Evolutionary conservation across 192 early-diverging fungal genomes (phyloP), one percentile per base, ranked within the genome.

Genomic region (Endogone sp.): DNA sequence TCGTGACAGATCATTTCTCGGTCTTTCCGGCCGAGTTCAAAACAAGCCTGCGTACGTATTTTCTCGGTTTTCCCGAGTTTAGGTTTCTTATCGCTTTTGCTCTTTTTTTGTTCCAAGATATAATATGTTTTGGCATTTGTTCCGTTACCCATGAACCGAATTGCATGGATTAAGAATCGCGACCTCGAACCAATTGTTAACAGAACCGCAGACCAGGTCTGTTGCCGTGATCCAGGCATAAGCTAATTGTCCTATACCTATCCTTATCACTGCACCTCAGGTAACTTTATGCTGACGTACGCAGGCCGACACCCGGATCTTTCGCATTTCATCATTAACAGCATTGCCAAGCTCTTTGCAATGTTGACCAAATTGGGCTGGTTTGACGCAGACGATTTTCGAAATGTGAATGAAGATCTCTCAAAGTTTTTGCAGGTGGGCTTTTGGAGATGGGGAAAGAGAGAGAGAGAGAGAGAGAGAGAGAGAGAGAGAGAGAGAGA

Each of bases 311-410:
- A 85, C 64, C 86, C 86, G n/a, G 72, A 84, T 60, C 60, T 80
- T 60, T 80, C 80, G 29, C 77, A 79, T 9, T 90, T 88, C 73
- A 81, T 91, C 58, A 81, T 86, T 58, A 75, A 81, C 21, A 79
- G 78, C 58, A 72, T 90, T 23, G 82, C 85, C 3, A 78, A 85
- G 67, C 76, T 93, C 8, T 85, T 91, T 70, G 79, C 88, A 2
- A 56, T 85, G 21, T 77, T 93, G 32, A 87, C 88, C 21, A 89
- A 87, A 63, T 57, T 91, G 11, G 89, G 89, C 27, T 93, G 92
- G 91, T 81, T 89, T 31, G 92, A 93, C 62, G 68, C 81, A 27
- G 88, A 89, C 24, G 84, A 87, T 67, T 93, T 92, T 63, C 76
- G 77, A 22, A 75, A 83, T 22, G 71, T 88, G 3, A 49, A 82